Conservation (phyloP, 2,329 filamentous ascomycete species). For the Fusarium papillatum region DNA sequence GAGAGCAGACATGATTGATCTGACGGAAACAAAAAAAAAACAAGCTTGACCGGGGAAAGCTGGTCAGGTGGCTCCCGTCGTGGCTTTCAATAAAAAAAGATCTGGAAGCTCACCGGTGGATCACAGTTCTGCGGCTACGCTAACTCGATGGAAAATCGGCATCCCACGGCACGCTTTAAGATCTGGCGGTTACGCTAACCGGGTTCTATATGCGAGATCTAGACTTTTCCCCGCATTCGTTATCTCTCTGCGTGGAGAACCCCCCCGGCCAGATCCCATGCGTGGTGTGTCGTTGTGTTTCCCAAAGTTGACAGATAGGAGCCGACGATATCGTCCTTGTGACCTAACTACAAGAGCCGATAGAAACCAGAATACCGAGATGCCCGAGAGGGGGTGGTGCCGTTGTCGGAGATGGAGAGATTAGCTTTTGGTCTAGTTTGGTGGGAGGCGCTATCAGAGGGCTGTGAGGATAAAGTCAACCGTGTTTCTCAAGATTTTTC, state of each 20-base stretch:
- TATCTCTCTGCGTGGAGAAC: not conserved
- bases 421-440: not conserved
- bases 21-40: too few species aligned
- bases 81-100: not conserved
- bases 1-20: not conserved
- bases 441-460: not conserved
- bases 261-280: not conserved
- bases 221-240: not conserved
- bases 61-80: not conserved
- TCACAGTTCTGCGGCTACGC: conserved; percentile 1
- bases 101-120: not conserved
- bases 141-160: conserved; percentile 1
- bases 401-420: conserved; percentile 11
- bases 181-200: conserved; percentile 14
- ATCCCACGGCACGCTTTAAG: not conserved
- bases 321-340: not conserved
- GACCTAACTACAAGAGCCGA: conserved; percentile 1
- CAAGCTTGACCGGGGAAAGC: not conserved
- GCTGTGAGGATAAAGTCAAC: not conserved
- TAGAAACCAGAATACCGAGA: not conserved
- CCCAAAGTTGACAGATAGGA: not conserved
- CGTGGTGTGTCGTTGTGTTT: not conserved
- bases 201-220: not conserved
- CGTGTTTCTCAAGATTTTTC: not conserved
- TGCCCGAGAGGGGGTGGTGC: not conserved